A percentile compares a stretch with the other conserved stretches of the same genome.
Evolutionary conservation across 192 early-diverging fungal species (phyloP).

Genomic region (Gryganskiella cystojenkinii): DNA sequence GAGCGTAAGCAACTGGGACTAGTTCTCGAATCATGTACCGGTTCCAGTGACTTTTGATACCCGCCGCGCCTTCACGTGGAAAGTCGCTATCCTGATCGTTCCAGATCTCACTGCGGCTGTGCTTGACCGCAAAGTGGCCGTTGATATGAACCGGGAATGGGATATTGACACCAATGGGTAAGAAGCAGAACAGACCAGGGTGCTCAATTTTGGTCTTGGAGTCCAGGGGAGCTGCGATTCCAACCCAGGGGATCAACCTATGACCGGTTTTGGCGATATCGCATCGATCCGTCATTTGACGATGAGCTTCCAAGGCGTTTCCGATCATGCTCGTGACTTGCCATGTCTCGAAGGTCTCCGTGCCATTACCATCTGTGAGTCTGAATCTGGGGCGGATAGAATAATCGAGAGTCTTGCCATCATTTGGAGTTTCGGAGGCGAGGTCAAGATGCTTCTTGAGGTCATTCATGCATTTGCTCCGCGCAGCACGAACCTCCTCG

Average conservation of each 20-base stretch:
- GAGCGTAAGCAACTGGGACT: constrained; percentile 10
- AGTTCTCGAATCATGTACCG: constrained; percentile 15
- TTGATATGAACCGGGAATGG: constrained; percentile 41
- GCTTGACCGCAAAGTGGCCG: constrained; percentile 41
- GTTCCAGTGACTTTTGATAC: constrained; percentile 27
- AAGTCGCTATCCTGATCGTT: constrained; percentile 3
- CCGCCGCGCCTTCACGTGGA: neutral
- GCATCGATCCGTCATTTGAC: neutral
- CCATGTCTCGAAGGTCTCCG: constrained; percentile 3
- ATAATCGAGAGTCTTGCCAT: constrained; percentile 1
- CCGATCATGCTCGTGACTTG: constrained; percentile 12
- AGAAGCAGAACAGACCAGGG: constrained; percentile 33
- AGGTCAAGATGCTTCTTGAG: constrained; percentile 10
- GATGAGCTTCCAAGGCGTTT: neutral
- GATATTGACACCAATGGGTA: constrained; percentile 25
- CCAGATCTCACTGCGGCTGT: constrained; percentile 30
- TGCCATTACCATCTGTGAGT: constrained; percentile 2
- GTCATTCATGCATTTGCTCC: neutral
- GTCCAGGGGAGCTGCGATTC: constrained; percentile 22
- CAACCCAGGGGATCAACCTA: constrained; percentile 47
- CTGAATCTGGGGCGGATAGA: constrained; percentile 1
- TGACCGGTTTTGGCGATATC: neutral
- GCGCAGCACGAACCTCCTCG: constrained; percentile 3
- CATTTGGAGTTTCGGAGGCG: neutral
- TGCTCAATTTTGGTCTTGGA: neutral